Conservation (phyloP, 306 rosid species). For the Astragalus membranaceus region DNA sequence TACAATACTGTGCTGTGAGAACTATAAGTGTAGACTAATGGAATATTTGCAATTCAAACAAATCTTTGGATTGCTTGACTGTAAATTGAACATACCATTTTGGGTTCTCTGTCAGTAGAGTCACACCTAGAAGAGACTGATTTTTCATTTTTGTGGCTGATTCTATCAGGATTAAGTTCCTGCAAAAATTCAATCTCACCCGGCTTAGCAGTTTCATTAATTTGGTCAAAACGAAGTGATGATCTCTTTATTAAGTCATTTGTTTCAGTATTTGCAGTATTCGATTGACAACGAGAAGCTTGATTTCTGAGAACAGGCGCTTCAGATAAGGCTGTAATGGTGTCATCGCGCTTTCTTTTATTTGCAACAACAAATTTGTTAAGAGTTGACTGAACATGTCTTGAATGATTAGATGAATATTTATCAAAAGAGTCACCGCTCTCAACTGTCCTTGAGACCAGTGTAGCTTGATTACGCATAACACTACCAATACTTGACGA, state of each 20-base stretch:
- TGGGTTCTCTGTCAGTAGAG: conserved; percentile 26
- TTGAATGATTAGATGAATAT: conserved; percentile 37
- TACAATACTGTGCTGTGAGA: conserved; percentile 7
- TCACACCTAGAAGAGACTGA: conserved; percentile 35
- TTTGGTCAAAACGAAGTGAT: conserved; percentile 22
- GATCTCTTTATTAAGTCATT: conserved; percentile 29
- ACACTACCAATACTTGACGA: conserved; percentile 9
- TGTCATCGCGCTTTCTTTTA: conserved; percentile 68
- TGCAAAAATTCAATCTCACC: conserved; percentile 38
- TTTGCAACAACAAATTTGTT: conserved; percentile 55
- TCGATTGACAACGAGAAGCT: conserved; percentile 32
- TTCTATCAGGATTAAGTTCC: conserved; percentile 35
- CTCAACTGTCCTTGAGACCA: conserved; percentile 22
- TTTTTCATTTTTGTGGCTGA: conserved; percentile 25
- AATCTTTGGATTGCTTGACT: background rate
- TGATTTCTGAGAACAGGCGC: conserved; percentile 75
- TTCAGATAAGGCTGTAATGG: conserved; percentile 61
- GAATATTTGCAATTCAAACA: conserved; percentile 16
- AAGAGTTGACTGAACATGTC: conserved; percentile 66
- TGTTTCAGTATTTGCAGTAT: conserved; percentile 35
- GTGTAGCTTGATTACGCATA: conserved; percentile 17
- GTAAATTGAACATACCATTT: conserved; percentile 42
- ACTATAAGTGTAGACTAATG: background rate
- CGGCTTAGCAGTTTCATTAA: conserved; percentile 28
- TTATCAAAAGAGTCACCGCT: conserved; percentile 22